phyloP scores from a whole-genome alignment of 805 yeast genomes.

The Wickerhamomyces bisporus region DNA sequence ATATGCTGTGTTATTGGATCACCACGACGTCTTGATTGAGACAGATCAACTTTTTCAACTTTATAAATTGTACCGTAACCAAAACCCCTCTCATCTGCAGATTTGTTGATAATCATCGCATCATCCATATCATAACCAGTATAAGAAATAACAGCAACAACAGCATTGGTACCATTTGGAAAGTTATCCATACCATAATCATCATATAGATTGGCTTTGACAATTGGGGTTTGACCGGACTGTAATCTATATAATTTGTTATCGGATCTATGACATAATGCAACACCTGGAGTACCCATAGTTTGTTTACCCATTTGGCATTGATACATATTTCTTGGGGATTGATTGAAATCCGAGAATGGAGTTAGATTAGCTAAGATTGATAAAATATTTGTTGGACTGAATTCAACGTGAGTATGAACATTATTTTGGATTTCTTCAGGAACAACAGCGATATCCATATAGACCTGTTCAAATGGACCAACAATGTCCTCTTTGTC shows the following conservation, averaged over 20 bases:
- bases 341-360: constrained; percentile 96
- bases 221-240: constrained; percentile 96
- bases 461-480: constrained; percentile 96
- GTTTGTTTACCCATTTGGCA: constrained; percentile 99
- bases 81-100: constrained; percentile 97
- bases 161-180: constrained; percentile 98
- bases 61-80: constrained; percentile 97
- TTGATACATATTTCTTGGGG: constrained; percentile 99
- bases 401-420: constrained; percentile 90
- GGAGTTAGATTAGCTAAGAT: constrained; percentile 97
- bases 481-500: constrained; percentile 85
- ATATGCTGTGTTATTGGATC: constrained; percentile 93
- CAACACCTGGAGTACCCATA: constrained; percentile 99
- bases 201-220: constrained; percentile 87
- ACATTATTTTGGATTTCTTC: constrained; percentile 76
- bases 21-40: constrained; percentile 74
- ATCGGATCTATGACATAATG: constrained; percentile 85
- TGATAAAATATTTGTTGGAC: constrained; percentile 92
- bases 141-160: constrained; percentile 96
- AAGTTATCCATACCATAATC: constrained; percentile 97
- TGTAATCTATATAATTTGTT: constrained; percentile 91
- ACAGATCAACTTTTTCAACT: constrained; percentile 84
- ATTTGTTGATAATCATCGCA: constrained; percentile 96
- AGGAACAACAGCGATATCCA: constrained; percentile 94
- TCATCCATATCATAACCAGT: constrained; percentile 99